Conservation (phyloP, 495 filamentous ascomycete species). For the Neurospora africana region DNA sequence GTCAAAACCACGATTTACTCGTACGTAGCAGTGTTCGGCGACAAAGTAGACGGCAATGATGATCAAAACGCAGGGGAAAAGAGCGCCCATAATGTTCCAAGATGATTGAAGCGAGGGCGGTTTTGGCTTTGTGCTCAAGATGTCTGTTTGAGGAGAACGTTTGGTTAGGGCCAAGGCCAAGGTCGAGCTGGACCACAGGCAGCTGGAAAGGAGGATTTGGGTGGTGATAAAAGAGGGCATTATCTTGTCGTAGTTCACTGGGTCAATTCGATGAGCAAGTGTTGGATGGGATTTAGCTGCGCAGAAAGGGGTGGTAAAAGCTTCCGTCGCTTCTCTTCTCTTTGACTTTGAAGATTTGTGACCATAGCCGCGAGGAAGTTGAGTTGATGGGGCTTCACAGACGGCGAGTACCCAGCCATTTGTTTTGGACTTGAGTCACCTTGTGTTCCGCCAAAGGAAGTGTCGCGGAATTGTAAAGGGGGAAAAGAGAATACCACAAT, state of each 20-base stretch:
- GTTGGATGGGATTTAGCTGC: not conserved
- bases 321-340: not conserved
- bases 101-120: not conserved
- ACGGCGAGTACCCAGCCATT: not conserved
- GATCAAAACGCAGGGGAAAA: not conserved
- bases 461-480: too few relatives aligned
- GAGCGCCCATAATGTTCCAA: not conserved
- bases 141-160: not conserved
- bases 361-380: not conserved
- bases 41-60: not conserved
- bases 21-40: not conserved
- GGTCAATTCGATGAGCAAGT: not conserved
- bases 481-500: too few relatives aligned
- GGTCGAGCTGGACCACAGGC: not conserved
- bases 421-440: not conserved
- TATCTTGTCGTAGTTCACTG: not conserved
- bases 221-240: not conserved
- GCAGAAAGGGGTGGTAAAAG: not conserved
- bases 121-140: not conserved
- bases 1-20: not conserved
- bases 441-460: not conserved
- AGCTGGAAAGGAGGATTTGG: not conserved
- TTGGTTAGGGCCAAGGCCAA: not conserved
- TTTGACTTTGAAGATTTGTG: not conserved
- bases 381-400: not conserved